These are phyloP conservation scores for Ascosphaera apis DNA, from an alignment of 2,329 filamentous ascomycete genomes.

Conservation along the genomic window DNA sequence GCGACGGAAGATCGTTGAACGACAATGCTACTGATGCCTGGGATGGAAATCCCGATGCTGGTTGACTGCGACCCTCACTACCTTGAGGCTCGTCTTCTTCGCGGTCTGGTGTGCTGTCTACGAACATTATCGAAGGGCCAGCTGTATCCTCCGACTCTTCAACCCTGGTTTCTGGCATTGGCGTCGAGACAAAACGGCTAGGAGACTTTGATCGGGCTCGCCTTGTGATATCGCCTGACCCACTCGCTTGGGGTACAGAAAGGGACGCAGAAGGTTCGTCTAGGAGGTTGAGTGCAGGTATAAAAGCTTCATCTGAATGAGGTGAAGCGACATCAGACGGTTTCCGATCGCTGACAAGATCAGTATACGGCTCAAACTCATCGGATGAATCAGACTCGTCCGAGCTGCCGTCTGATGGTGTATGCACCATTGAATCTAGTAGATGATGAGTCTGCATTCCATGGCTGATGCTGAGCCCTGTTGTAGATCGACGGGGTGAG, in stretches of 20 bases:
- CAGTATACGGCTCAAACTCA: slow-evolving; percentile 19
- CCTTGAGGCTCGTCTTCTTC: slow-evolving; percentile 6
- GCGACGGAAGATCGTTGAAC: slow-evolving; percentile 68
- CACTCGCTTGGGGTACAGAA: background rate
- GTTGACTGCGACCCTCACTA: slow-evolving; percentile 3
- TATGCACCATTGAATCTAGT: slow-evolving; percentile 35
- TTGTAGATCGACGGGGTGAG: slow-evolving; percentile 25
- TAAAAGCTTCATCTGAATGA: background rate
- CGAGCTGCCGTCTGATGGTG: slow-evolving; percentile 20
- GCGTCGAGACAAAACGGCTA: slow-evolving; percentile 41
- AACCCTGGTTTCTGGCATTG: slow-evolving; percentile 47
- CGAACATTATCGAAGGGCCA: slow-evolving; percentile 56
- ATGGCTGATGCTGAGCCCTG: slow-evolving; percentile 37
- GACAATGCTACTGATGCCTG: slow-evolving; percentile 45
- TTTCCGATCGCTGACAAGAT: slow-evolving; percentile 5
- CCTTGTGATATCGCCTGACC: background rate
- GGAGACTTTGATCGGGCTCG: slow-evolving; percentile 9
- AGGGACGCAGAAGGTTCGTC: background rate
- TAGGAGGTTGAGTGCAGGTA: background rate
- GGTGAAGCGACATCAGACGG: background rate
- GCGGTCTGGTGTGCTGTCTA: slow-evolving; percentile 21
- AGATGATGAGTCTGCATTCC: slow-evolving; percentile 58
- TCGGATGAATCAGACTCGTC: background rate
- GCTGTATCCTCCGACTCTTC: slow-evolving; percentile 36
- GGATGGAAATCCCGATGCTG: slow-evolving; percentile 27